Percentiles rank a stretch among this genome's conserved stretches.
Conservation (phyloP, 495 filamentous ascomycete genomes). For the Aspergillus asperescens region DNA sequence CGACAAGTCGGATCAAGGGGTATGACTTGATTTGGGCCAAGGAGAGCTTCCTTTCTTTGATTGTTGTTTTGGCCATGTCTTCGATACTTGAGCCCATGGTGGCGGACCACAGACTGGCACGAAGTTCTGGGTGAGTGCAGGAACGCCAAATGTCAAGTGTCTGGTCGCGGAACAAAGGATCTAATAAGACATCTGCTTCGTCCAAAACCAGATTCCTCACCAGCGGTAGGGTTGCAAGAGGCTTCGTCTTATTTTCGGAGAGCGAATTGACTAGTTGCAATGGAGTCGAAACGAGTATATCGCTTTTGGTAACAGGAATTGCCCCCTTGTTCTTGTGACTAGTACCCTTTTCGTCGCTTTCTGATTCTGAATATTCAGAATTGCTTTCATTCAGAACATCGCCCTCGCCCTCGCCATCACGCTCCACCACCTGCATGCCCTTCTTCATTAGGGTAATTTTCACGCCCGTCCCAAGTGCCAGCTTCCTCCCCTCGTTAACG, state of each 20-base stretch:
- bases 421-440: slow-evolving; percentile 63
- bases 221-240: slow-evolving; percentile 49
- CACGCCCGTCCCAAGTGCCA: slow-evolving; percentile 70
- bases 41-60: slow-evolving; percentile 44
- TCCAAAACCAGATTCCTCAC: slow-evolving; percentile 76
- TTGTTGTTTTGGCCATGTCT: slow-evolving; percentile 59
- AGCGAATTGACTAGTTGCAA: slow-evolving; percentile 70
- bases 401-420: slow-evolving; percentile 26
- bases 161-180: slow-evolving; percentile 84
- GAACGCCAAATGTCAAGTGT: slow-evolving; percentile 81
- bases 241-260: slow-evolving; percentile 41
- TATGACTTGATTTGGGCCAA: slow-evolving; percentile 26
- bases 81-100: slow-evolving; percentile 95
- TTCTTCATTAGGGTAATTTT: slow-evolving; percentile 80
- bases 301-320: slow-evolving; percentile 55
- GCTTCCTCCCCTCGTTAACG: slow-evolving; percentile 82
- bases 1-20: slow-evolving; percentile 73
- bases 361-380: slow-evolving; percentile 33
- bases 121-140: slow-evolving; percentile 59
- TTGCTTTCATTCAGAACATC: slow-evolving; percentile 40
- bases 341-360: slow-evolving; percentile 35
- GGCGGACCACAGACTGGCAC: slow-evolving; percentile 84
- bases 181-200: slow-evolving; percentile 91
- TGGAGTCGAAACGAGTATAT: slow-evolving; percentile 88
- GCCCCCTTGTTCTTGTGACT: slow-evolving; percentile 35